Base-by-base conservation (phyloP, 2,329 filamentous ascomycete species). In the Xylaria sp. region DNA sequence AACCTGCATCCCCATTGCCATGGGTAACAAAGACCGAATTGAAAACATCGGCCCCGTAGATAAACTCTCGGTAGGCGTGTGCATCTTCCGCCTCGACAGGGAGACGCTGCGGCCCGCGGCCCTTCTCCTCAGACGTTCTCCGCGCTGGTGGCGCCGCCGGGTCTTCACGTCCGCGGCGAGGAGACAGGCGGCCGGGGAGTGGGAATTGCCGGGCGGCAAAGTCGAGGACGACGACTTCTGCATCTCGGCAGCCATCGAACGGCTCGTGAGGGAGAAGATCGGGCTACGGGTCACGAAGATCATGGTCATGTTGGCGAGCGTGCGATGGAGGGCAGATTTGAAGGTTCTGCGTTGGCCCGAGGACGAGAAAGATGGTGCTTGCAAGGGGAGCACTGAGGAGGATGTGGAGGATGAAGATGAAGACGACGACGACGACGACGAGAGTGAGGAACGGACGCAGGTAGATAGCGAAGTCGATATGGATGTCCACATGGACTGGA, bases 11-110 rank as follows among this genome's bases (percentile, higher is more conserved):
- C 29, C 12, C n/a, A 37, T 23, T 16, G 9, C 51, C 1, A 12
- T 5, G 9, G 29, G 23, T 10, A 2, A 16, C 10, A 53, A 29
- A 29, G 25, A 16, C 6, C 57, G 69, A 44, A 64, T 64, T 18
- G 3, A 12, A 16, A 25, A 10, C 27, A 3, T 10, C 8, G 27
- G 35, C 3, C 37, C n/a, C 12, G 61, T 32, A 4, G 70, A 74
- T 48, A 72, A 66, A 61, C 69, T 78, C 0, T 71, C 68, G 23
- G 73, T 77, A 0, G 75, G 75, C 48, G 73, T 74, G 12, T 77
- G 75, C 68, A 73, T 78, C 63, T 76, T 77, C 62, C 75, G 73
- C 44, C 72, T 75, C 54, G 75, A 78, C 59, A 59, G 68, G 2
- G 59, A 71, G 57, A 74, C 73, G 23, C 69, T 69, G 3, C 69